Base-by-base conservation (phyloP, 1,284 basidiomycete species). In the Cryptococcus hybrid region DNA sequence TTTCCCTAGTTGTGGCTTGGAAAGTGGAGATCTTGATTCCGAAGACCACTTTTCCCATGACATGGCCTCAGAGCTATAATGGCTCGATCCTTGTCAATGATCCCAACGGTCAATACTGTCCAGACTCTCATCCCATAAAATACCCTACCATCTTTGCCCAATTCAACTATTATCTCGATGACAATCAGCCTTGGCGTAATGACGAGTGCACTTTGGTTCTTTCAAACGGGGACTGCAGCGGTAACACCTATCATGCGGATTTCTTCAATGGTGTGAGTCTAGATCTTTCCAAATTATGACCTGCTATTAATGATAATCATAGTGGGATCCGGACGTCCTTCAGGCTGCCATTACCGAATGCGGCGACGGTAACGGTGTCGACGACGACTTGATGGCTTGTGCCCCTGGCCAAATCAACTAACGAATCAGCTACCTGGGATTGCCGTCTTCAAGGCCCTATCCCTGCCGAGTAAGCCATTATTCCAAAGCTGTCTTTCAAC, bases 41-140 rank as follows among this genome's bases (percentile, higher is more conserved):
- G 43, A 52, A 2, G 72, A 74, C 61, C 71, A 76, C 59, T 77
- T 77, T 64, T 70, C 68, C 9, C 75, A 70, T 77, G 68, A 57
- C 68, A 5, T 77, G 73, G 73, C 73, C 73, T 1, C 50, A 65
- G 24, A 55, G 61, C 48, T 57, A 56, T 40, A 47, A 60, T 37
- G 65, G 65, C 6, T 37, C 61, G 0, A 37, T 37, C 3, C 60
- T 62, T 2, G 63, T 61, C 39, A 52, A 61, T 34, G 56, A 68
- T 40, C 38, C 51, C 15, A 64, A 65, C 40, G 68, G 66, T 39
- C 42, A 35, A 12, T 44, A 39, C 3, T 75, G 73, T 57, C 72
- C 73, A 30, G 61, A 62, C 9, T 60, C 66, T 6, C 64, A 65
- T 42, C 64, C 64, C 3, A 67, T 71, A 64, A 66, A 66, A 52